phyloP scores from a whole-genome alignment of 2,329 filamentous ascomycete genomes.

The Pseudocercospora cruenta region DNA sequence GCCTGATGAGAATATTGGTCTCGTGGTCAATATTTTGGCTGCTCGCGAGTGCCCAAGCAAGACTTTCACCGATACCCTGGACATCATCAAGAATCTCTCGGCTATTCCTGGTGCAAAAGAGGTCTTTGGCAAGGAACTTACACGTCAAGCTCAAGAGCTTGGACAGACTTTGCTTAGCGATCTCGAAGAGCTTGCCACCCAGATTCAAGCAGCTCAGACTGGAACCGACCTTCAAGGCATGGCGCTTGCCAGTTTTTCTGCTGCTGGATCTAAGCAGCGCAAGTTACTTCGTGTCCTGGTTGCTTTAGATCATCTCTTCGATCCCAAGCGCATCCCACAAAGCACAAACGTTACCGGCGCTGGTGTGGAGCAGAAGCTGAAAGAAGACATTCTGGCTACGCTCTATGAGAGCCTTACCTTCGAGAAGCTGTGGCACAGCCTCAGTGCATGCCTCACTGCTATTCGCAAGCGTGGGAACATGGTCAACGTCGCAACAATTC shows the following conservation, averaged over 20 bases:
- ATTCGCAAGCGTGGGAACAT: constrained; percentile 93
- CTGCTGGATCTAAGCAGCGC: constrained; percentile 92
- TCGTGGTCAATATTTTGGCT: constrained; percentile 96
- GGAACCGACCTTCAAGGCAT: constrained; percentile 95
- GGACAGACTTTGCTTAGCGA: constrained; percentile 84
- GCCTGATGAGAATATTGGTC: constrained; percentile 82
- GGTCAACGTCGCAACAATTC: constrained; percentile 94
- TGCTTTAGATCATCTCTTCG: constrained; percentile 93
- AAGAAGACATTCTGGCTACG: constrained; percentile 81
- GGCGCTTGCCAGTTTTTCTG: constrained; percentile 92
- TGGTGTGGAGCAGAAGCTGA: constrained; percentile 62
- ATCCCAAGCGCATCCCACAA: constrained; percentile 63
- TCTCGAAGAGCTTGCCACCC: constrained; percentile 79
- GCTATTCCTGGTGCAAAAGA: constrained; percentile 87
- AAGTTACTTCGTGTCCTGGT: constrained; percentile 91
- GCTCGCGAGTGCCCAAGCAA: constrained; percentile 95
- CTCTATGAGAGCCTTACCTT: constrained; percentile 93
- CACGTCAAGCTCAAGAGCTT: constrained; percentile 80
- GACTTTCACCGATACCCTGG: constrained; percentile 96
- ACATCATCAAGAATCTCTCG: constrained; percentile 97
- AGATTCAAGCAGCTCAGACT: constrained; percentile 83
- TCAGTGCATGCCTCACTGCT: constrained; percentile 83
- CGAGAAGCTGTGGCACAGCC: constrained; percentile 84
- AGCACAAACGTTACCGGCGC: constrained; percentile 16
- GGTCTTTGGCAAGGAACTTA: constrained; percentile 89